These are phyloP conservation scores for Schwanniomyces etchellsii DNA, from an alignment of 1,139 yeast genomes.

Conservation along the genomic window DNA sequence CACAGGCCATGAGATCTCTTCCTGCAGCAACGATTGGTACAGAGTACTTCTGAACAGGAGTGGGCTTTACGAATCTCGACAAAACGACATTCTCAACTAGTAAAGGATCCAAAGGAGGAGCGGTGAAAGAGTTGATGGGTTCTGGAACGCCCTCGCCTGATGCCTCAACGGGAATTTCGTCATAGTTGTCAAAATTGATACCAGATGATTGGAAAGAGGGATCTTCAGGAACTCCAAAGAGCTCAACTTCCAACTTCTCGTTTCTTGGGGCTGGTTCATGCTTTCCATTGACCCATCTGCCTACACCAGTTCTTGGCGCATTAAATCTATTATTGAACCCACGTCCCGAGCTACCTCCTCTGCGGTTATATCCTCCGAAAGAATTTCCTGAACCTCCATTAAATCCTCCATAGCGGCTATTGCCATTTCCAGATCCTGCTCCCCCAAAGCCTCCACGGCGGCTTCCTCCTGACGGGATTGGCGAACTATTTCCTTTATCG, in stretches of 20 bases:
- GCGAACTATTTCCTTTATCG: slow-evolving; percentile 7
- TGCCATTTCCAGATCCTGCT: slow-evolving; percentile 6
- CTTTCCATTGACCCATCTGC: slow-evolving; percentile 81
- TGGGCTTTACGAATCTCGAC: slow-evolving; percentile 91
- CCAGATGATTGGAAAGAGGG: slow-evolving; percentile 85
- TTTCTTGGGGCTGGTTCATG: slow-evolving; percentile 81
- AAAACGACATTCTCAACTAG: slow-evolving; percentile 80
- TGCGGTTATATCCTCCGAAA: slow-evolving; percentile 21
- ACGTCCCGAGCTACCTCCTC: slow-evolving; percentile 24
- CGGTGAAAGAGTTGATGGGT: slow-evolving; percentile 78
- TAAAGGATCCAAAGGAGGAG: slow-evolving; percentile 88
- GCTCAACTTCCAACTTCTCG: slow-evolving; percentile 66
- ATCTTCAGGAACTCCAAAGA: slow-evolving; percentile 87
- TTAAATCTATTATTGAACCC: slow-evolving; percentile 14
- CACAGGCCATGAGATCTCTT: slow-evolving; percentile 94
- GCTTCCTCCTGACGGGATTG: slow-evolving; percentile 9
- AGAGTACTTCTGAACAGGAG: slow-evolving; percentile 98
- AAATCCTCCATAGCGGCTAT: slow-evolving; percentile 10
- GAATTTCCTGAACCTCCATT: slow-evolving; percentile 12
- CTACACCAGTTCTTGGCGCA: slow-evolving; percentile 43
- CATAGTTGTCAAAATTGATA: slow-evolving; percentile 96
- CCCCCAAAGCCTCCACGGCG: slow-evolving; percentile 11
- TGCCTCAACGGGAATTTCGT: slow-evolving; percentile 97
- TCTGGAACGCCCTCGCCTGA: slow-evolving; percentile 95
- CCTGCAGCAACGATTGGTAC: slow-evolving; percentile 94